Conservation (phyloP, 2,329 filamentous ascomycete genomes). For the Pseudonectria buxi region DNA sequence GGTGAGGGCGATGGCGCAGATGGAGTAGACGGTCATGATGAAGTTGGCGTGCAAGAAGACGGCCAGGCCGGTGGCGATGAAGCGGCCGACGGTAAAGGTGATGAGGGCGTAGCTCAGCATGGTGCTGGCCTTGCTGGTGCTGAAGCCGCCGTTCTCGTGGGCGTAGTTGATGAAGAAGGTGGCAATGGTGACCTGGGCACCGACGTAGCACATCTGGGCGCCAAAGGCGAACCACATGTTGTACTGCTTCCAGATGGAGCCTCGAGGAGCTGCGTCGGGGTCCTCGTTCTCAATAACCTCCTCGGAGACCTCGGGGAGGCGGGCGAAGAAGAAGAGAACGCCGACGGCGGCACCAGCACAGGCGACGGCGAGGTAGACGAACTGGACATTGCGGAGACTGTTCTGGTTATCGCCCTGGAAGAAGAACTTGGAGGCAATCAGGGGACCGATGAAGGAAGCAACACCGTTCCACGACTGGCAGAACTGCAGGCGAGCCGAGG, state of each 20-base stretch:
- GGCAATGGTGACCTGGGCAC: conserved; percentile 61
- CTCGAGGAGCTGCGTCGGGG: conserved; percentile 46
- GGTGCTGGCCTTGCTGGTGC: conserved; percentile 45
- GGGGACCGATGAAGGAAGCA: conserved; percentile 63
- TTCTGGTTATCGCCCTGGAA: conserved; percentile 53
- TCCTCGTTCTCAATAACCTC: conserved; percentile 33
- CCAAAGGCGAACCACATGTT: conserved; percentile 68
- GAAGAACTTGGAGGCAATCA: conserved; percentile 66
- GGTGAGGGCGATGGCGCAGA: conserved; percentile 55
- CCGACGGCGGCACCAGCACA: conserved; percentile 60
- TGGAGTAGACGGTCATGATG: conserved; percentile 58
- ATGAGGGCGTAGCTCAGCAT: conserved; percentile 71
- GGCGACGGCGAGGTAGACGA: conserved; percentile 68
- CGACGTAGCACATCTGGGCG: conserved; percentile 73
- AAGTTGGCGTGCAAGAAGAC: conserved; percentile 58
- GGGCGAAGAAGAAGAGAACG: conserved; percentile 57
- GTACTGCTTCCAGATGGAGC: conserved; percentile 64
- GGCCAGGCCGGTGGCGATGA: conserved; percentile 59
- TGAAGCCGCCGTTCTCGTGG: conserved; percentile 50
- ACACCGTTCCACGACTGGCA: conserved; percentile 73
- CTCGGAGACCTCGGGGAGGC: conserved; percentile 64
- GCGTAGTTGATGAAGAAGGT: conserved; percentile 69
- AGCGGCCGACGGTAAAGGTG: conserved; percentile 67
- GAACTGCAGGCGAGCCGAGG: conserved; percentile 36
- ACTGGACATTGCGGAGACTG: conserved; percentile 63